A percentile compares a stretch with the other conserved stretches of the same genome.
These are phyloP conservation scores for Aspergillus mulundensis DNA, from an alignment of 495 filamentous ascomycete genomes.

Conservation along the genomic window DNA sequence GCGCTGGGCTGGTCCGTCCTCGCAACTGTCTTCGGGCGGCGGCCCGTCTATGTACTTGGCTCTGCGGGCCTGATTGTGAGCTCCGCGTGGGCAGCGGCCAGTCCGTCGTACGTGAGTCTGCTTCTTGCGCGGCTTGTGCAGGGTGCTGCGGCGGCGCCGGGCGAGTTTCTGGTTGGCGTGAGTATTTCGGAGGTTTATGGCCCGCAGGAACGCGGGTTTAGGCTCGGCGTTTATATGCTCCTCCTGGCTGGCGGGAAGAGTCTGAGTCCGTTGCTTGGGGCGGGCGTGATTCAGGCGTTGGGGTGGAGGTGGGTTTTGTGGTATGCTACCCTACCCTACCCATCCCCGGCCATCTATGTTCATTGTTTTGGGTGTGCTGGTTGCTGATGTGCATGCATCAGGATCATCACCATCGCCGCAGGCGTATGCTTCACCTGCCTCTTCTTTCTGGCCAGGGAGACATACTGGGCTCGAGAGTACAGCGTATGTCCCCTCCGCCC, in stretches of 20 bases:
- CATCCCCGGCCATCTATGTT: no score
- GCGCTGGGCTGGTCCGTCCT: conserved; percentile 1
- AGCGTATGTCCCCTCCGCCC: not conserved
- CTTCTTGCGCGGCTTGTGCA: not conserved
- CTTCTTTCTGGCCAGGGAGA: conserved; percentile 4
- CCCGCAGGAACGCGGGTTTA: conserved; percentile 7
- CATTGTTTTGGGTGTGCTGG: not conserved
- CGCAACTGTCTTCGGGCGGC: not conserved
- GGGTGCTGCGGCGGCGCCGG: not conserved
- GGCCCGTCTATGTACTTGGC: not conserved
- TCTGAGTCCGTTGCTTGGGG: conserved; percentile 7
- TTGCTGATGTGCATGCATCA: not conserved
- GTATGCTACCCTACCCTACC: not conserved
- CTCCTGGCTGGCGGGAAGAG: conserved; percentile 6
- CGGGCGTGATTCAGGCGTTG: not conserved
- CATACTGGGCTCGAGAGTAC: not conserved
- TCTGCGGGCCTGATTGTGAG: not conserved
- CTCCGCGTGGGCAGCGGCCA: conserved; percentile 2
- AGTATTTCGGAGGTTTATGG: conserved; percentile 4
- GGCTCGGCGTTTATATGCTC: conserved; percentile 6
- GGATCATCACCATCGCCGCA: not conserved
- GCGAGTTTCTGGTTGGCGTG: conserved; percentile 6
- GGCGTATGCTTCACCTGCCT: not conserved
- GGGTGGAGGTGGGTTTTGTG: conserved; percentile 10
- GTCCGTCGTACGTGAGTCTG: not conserved